A percentile compares a stretch with the other conserved stretches of the same genome.
These are phyloP conservation scores for Citrus hindsii DNA, from an alignment of 345 rosid genomes.

Conservation along the genomic window DNA sequence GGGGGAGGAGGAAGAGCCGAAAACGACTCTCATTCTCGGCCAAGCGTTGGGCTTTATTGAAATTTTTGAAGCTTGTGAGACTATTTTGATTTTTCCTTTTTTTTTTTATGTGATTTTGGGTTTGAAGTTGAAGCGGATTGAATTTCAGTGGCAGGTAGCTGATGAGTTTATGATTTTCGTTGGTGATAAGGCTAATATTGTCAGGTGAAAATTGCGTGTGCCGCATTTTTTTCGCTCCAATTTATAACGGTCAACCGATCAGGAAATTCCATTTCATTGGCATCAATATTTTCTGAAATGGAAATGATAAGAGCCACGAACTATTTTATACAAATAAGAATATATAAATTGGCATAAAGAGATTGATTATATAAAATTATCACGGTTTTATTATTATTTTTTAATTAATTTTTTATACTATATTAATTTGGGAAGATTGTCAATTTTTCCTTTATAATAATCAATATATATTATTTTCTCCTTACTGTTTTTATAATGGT, in stretches of 20 bases:
- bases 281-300: no score
- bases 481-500: no score
- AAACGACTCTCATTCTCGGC: conserved; percentile 64
- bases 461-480: no score
- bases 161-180: neutral
- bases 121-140: conserved; percentile 35
- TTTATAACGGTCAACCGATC: neutral
- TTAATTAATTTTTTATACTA: no score
- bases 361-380: no score
- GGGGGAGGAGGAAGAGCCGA: conserved; percentile 32
- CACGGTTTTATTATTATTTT: no score
- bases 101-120: neutral
- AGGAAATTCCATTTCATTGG: no score
- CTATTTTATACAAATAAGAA: no score
- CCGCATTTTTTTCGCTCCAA: neutral
- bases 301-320: no score
- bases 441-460: no score
- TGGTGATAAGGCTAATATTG: neutral
- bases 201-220: neutral
- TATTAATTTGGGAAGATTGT: no score
- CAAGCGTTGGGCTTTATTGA: conserved; percentile 24
- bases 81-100: neutral
- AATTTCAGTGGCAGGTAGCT: conserved; percentile 61
- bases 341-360: no score
- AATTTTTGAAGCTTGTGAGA: conserved; percentile 12